phyloP scores from a whole-genome alignment of 257 asterid species.

The Penstemon barbatus region DNA sequence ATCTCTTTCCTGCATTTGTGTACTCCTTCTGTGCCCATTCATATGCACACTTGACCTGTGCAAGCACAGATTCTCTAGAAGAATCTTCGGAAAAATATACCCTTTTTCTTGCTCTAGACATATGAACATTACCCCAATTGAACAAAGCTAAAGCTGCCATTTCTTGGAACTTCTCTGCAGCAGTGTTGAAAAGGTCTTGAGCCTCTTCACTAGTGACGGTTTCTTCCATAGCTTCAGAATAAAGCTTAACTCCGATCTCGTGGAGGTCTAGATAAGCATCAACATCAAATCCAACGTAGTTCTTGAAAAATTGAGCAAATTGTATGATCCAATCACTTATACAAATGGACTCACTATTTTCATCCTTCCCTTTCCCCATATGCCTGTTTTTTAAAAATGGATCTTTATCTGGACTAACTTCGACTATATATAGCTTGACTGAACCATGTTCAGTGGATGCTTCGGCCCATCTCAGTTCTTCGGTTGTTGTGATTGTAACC shows the following conservation, averaged over 20 bases:
- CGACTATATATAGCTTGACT: slow-evolving; percentile 64
- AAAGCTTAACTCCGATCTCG: slow-evolving; percentile 70
- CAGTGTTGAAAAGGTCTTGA: slow-evolving; percentile 55
- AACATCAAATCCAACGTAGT: slow-evolving; percentile 67
- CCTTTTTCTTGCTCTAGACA: slow-evolving; percentile 75
- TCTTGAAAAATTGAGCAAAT: slow-evolving; percentile 73
- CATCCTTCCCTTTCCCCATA: slow-evolving; percentile 33
- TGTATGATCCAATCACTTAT: slow-evolving; percentile 76
- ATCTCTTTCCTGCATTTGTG: slow-evolving; percentile 59
- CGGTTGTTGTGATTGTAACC: slow-evolving; percentile 71
- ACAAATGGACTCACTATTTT: slow-evolving; percentile 41
- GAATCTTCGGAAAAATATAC: slow-evolving; percentile 57
- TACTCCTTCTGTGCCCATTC: slow-evolving; percentile 76
- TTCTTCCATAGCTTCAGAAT: slow-evolving; percentile 82
- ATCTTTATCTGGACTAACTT: slow-evolving; percentile 69
- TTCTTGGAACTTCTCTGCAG: slow-evolving; percentile 78
- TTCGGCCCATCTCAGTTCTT: slow-evolving; percentile 89
- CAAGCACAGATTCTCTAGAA: slow-evolving; percentile 49
- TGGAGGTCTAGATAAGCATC: slow-evolving; percentile 77
- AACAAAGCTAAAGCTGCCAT: slow-evolving; percentile 87
- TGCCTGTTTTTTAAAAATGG: slow-evolving; percentile 47
- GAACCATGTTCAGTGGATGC: slow-evolving; percentile 59
- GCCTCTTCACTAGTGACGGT: slow-evolving; percentile 82
- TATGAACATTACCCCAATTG: slow-evolving; percentile 84
- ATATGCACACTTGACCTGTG: slow-evolving; percentile 47